Percentiles rank a stretch among this genome's conserved stretches.
Conservation (phyloP, 495 filamentous ascomycete genomes). For the Daldinia grandis region DNA sequence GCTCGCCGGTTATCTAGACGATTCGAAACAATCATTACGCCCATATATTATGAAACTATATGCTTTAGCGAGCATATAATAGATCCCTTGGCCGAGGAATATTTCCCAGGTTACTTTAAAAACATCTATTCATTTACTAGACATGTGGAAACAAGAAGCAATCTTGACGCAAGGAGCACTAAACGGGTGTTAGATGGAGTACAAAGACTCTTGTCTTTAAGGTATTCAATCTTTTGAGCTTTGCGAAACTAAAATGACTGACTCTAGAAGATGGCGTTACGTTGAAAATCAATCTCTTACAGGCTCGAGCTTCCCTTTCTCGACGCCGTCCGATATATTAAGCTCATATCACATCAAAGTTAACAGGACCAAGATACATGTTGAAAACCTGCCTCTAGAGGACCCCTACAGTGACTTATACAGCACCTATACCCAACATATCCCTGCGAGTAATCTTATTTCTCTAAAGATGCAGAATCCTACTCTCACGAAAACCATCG, state of each 20-base stretch:
- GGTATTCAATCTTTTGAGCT: constrained; percentile 22
- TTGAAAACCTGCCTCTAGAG: constrained; percentile 43
- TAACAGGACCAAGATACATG: constrained; percentile 31
- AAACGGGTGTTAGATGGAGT: constrained; percentile 30
- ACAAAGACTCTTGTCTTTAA: constrained; percentile 37
- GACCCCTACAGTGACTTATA: constrained; percentile 10
- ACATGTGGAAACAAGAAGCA: constrained; percentile 34
- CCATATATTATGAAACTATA: constrained; percentile 42
- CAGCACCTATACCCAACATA: constrained; percentile 32
- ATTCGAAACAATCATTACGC: constrained; percentile 40
- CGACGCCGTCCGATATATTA: constrained; percentile 38
- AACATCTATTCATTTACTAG: constrained; percentile 40
- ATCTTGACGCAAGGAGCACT: constrained; percentile 35
- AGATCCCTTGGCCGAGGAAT: constrained; percentile 16
- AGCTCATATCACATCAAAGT: constrained; percentile 10
- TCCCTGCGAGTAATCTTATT: constrained; percentile 36
- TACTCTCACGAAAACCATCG: constrained; percentile 37
- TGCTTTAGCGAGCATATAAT: constrained; percentile 36
- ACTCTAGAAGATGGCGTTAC: constrained; percentile 39
- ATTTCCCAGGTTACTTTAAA: constrained; percentile 24
- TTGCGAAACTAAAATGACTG: neutral
- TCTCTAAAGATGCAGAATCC: constrained; percentile 42
- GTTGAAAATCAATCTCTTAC: constrained; percentile 21
- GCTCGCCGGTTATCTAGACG: constrained; percentile 37
- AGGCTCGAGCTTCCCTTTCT: constrained; percentile 23